These are phyloP conservation scores for Fusarium virguliforme DNA, from an alignment of 2,329 filamentous ascomycete species.

Conservation along the genomic window DNA sequence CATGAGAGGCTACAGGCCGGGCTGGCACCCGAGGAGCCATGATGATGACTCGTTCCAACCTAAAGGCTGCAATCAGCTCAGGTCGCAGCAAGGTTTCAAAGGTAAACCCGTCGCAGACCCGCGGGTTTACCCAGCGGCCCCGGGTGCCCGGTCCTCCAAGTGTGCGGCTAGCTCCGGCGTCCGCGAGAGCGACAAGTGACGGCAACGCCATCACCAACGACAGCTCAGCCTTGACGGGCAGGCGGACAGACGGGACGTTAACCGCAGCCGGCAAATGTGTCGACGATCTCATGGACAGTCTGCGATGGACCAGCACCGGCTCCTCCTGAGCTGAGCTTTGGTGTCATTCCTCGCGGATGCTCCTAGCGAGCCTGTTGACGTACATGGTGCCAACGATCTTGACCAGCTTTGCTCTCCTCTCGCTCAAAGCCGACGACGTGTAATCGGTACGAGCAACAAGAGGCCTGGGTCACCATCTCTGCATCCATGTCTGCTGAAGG, in stretches of 20 bases:
- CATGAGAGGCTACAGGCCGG: constrained; percentile 20
- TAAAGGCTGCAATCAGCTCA: constrained; percentile 6
- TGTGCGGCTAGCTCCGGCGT: constrained; percentile 34
- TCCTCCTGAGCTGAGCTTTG: constrained; percentile 26
- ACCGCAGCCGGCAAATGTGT: constrained; percentile 26
- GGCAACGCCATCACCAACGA: constrained; percentile 23
- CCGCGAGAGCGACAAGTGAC: constrained; percentile 24
- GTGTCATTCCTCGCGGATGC: constrained; percentile 27
- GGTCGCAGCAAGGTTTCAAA: constrained; percentile 10
- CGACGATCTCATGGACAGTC: constrained; percentile 23
- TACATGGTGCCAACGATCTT: constrained; percentile 12
- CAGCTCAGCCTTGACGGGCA: constrained; percentile 41
- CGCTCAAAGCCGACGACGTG: constrained; percentile 6
- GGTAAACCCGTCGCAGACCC: constrained; percentile 19
- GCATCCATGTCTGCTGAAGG: constrained; percentile 37
- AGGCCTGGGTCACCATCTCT: constrained; percentile 19
- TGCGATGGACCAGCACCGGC: constrained; percentile 2
- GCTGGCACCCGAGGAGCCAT: constrained; percentile 2
- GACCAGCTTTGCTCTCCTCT: constrained; percentile 13
- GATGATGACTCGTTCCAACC: constrained; percentile 31
- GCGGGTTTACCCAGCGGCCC: constrained; percentile 18
- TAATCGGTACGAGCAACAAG: constrained; percentile 2
- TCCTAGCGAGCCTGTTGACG: constrained; percentile 5
- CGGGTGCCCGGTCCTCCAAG: constrained; percentile 14
- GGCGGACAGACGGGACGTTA: constrained; percentile 32